Evolutionary conservation across 2,329 filamentous ascomycete genomes (phyloP).

Genomic region (Coniochaeta sp.): DNA sequence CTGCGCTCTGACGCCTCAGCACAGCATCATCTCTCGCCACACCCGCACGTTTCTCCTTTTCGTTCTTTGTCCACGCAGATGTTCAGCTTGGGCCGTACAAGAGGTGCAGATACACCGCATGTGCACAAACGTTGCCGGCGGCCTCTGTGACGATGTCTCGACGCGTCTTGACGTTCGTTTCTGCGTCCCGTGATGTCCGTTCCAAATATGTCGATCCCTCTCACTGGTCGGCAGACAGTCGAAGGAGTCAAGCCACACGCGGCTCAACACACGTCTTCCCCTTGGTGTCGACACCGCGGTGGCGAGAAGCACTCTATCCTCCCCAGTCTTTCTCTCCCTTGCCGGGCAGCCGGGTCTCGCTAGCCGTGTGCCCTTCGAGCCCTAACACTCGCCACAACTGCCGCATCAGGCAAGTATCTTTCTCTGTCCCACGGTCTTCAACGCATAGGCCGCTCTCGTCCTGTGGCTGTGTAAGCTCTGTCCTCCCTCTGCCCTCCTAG

Average conservation of each 20-base stretch:
- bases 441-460: background rate
- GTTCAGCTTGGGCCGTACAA: background rate
- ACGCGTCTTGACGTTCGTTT: background rate
- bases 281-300: background rate
- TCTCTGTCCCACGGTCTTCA: too few species aligned
- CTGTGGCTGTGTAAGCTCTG: background rate
- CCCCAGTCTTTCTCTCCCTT: background rate
- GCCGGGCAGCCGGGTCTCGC: background rate
- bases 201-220: background rate
- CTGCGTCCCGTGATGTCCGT: background rate
- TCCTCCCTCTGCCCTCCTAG: background rate
- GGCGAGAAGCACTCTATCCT: background rate
- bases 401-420: background rate
- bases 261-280: background rate
- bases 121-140: background rate
- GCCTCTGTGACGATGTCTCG: background rate
- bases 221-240: background rate
- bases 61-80: background rate
- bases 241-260: background rate
- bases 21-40: background rate
- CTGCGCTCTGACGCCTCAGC: background rate
- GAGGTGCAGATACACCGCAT: background rate
- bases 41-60: background rate
- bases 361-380: background rate
- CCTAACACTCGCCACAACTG: background rate